Base-by-base conservation (phyloP, 2,329 filamentous ascomycete genomes). In the Fusarium nematophilum region DNA sequence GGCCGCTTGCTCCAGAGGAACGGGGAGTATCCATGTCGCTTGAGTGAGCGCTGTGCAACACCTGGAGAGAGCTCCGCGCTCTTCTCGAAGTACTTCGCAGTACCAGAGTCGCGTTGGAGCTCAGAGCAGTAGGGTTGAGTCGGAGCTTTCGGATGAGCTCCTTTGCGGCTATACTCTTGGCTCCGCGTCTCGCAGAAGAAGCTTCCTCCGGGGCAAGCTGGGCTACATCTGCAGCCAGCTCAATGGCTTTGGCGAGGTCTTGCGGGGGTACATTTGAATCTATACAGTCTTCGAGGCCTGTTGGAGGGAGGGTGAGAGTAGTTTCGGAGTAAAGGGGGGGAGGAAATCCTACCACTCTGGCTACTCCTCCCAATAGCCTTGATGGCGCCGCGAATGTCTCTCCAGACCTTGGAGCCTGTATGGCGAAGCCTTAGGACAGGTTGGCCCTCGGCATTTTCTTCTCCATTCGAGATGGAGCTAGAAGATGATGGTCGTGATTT, bases 351-450 rank as follows among this genome's bases (percentile, higher is more conserved):
- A 67, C 67, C 66, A 36, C 64, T 67, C 7, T 62, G 66, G 23
- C 71, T 69, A n/a, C 58, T 70, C 45, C 66, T 69, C 15, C 70
- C 67, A 18, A 77, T 70, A 2, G 67, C 73, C 34, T 62, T 73
- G 46, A 76, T 68, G 15, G 71, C 75, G 11, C 67, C 67, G 4
- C 72, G 68, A 18, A 77, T 71, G 29, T 76, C 74, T 6, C 70
- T 71, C 72, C 74, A 75, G 5, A 75, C 72, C 27, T 62, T 72
- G 9, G 73, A 70, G 27, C 70, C 65, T 6, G 64, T 66, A 15
- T 64, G 67, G 27, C 66, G 68, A n/a, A 69, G 50, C 42, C 66
- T 75, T 17, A 67, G 25, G 2, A 36, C 48, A 31, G 60, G 56
- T 5, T 54, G 49, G 6, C 42, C 52, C 8, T 44, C 42, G 9